Evolutionary conservation across 2,329 filamentous ascomycete genomes (phyloP).

Genomic region (Cadophora gregata): DNA sequence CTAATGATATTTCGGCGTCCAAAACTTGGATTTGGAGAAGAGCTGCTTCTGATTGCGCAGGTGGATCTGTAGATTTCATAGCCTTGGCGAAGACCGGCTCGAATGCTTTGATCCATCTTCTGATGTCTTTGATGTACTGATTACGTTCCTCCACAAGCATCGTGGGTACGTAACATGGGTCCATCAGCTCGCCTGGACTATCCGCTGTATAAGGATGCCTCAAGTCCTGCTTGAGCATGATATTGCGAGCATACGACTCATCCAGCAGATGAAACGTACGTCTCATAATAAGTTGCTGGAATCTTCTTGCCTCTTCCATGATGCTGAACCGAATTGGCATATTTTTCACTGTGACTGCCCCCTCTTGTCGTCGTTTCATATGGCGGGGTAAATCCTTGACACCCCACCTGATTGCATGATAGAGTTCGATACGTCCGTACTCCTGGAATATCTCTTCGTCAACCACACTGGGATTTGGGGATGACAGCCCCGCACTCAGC

Average conservation of each 20-base stretch:
- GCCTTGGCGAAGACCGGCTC: constrained; percentile 9
- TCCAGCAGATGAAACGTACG: constrained; percentile 26
- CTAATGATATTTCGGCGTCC: constrained; percentile 22
- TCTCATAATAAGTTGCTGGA: constrained; percentile 28
- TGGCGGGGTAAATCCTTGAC: constrained; percentile 19
- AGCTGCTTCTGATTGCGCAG: constrained; percentile 12
- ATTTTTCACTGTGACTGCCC: constrained; percentile 13
- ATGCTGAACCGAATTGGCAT: constrained; percentile 25
- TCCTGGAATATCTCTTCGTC: constrained; percentile 29
- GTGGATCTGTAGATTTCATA: constrained; percentile 2
- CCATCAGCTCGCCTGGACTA: constrained; percentile 24
- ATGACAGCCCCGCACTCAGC: constrained; percentile 17
- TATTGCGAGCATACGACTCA: constrained; percentile 22
- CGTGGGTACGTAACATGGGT: constrained; percentile 22
- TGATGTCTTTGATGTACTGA: constrained; percentile 18
- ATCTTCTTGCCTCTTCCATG: constrained; percentile 25
- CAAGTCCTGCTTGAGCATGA: constrained; percentile 21
- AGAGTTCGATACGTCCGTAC: constrained; percentile 23
- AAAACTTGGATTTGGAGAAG: constrained; percentile 22
- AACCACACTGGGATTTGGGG: constrained; percentile 20
- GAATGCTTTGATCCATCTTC: constrained; percentile 21
- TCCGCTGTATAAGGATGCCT: constrained; percentile 21
- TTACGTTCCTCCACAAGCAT: constrained; percentile 9
- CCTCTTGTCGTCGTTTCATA: constrained; percentile 22
- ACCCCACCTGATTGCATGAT: constrained; percentile 24